These are phyloP conservation scores for Penicillium sp. DNA, from an alignment of 2,329 filamentous ascomycete genomes.

Conservation along the genomic window DNA sequence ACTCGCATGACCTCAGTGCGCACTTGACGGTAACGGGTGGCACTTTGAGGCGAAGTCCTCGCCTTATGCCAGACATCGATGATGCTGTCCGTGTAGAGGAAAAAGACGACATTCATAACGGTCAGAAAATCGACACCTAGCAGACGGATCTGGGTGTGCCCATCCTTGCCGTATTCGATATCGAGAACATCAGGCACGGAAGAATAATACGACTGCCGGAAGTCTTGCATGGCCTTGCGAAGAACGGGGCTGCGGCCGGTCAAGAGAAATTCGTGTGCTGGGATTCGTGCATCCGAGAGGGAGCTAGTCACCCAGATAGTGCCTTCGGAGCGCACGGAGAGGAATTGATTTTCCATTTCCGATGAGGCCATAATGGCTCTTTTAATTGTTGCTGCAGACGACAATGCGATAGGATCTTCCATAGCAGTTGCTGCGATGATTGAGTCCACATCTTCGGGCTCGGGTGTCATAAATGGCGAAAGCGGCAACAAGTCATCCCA, in stretches of 20 bases:
- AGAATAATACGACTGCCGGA: conserved; percentile 52
- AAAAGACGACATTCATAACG: conserved; percentile 72
- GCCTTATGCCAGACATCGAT: conserved; percentile 85
- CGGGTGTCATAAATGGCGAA: conserved; percentile 61
- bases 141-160: conserved; percentile 59
- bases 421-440: conserved; percentile 39
- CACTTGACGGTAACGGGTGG: conserved; percentile 70
- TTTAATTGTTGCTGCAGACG: conserved; percentile 31
- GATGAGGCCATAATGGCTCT: conserved; percentile 41
- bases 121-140: conserved; percentile 69
- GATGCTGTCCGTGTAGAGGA: conserved; percentile 71
- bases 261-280: conserved; percentile 77
- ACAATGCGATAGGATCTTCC: conserved; percentile 31
- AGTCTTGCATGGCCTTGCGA: conserved; percentile 56
- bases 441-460: conserved; percentile 34
- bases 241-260: conserved; percentile 67
- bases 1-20: conserved; percentile 82
- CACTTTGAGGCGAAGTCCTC: conserved; percentile 58
- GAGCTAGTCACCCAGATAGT: conserved; percentile 50
- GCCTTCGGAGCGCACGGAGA: conserved; percentile 24
- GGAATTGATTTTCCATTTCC: conserved; percentile 43
- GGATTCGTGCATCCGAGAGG: conserved; percentile 64
- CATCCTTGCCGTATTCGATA: conserved; percentile 50
- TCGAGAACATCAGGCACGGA: conserved; percentile 57
- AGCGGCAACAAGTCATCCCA: conserved; percentile 70